A percentile compares a stretch with the other conserved stretches of the same genome.
Evolutionary conservation across 495 filamentous ascomycete species (phyloP).

Genomic region (Umbilicaria muhlenbergii): DNA sequence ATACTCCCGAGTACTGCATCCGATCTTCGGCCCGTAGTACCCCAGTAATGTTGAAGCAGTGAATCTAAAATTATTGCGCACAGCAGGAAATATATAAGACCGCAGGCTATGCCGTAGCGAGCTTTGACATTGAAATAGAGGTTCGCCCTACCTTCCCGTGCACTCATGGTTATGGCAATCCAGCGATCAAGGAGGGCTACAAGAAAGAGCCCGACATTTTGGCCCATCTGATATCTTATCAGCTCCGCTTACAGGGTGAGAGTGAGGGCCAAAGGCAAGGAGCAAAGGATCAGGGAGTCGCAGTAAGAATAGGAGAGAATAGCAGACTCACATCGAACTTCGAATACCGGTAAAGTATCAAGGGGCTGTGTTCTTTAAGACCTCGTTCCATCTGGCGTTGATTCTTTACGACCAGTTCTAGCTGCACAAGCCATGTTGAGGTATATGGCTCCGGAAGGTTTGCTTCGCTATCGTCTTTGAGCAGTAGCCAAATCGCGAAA

Average conservation of each 20-base stretch:
- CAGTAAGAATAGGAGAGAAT: too few relatives aligned
- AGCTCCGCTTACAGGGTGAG: too few relatives aligned
- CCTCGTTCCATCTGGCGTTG: constrained; percentile 15
- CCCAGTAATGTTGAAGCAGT: constrained; percentile 1
- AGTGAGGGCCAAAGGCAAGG: too few relatives aligned
- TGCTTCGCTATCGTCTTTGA: too few relatives aligned
- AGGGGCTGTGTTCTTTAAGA: constrained; percentile 18
- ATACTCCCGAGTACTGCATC: too few relatives aligned
- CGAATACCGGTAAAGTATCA: constrained; percentile 16
- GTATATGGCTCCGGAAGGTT: constrained; percentile 7
- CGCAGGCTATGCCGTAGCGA: constrained; percentile 16
- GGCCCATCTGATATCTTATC: constrained; percentile 10
- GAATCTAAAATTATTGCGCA: constrained; percentile 13
- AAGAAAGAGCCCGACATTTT: constrained; percentile 17
- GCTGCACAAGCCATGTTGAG: constrained; percentile 14
- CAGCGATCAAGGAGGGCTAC: constrained; percentile 18
- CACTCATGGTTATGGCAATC: constrained; percentile 15
- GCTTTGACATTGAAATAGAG: constrained; percentile 11
- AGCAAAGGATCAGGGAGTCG: too few relatives aligned
- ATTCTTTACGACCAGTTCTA: constrained; percentile 12
- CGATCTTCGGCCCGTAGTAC: too few relatives aligned
- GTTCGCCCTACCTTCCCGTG: constrained; percentile 2
- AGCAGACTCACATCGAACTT: neutral
- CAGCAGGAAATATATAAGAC: constrained; percentile 16
- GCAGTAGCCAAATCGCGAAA: too few relatives aligned